Evolutionary conservation across 257 asterid species (phyloP).

Genomic region (Nicotiana tomentosiformis): DNA sequence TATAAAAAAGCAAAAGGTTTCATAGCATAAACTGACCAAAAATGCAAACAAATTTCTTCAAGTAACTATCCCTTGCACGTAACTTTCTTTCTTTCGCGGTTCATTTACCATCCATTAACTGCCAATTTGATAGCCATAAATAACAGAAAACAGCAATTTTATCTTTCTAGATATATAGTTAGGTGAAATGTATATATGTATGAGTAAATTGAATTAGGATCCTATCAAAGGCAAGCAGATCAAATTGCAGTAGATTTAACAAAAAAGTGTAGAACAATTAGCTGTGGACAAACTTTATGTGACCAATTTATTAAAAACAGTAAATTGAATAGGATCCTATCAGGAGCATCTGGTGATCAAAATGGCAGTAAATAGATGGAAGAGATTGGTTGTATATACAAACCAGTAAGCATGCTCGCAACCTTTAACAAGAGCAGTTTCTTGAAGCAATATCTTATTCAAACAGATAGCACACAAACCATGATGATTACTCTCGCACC

Average conservation of each 20-base stretch:
- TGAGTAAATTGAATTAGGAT: background rate
- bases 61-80: background rate
- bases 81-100: background rate
- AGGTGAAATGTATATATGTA: background rate
- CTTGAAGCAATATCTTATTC: constrained; percentile 65
- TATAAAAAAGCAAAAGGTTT: background rate
- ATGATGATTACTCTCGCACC: constrained; percentile 32
- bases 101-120: background rate
- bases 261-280: background rate
- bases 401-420: constrained; percentile 99
- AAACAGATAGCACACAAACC: constrained; percentile 80
- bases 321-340: background rate
- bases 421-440: constrained; percentile 95
- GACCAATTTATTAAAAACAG: background rate
- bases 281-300: background rate
- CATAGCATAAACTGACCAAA: background rate
- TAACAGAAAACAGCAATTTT: background rate
- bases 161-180: background rate
- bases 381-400: constrained; percentile 23
- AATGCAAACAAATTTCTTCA: background rate
- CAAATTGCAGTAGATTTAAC: background rate
- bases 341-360: background rate
- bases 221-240: background rate
- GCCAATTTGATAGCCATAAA: background rate
- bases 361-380: constrained; percentile 10